Percentiles rank a stretch among this genome's conserved stretches.
Evolutionary conservation across 306 rosid species (phyloP).

Genomic region (Quercus dentata): DNA sequence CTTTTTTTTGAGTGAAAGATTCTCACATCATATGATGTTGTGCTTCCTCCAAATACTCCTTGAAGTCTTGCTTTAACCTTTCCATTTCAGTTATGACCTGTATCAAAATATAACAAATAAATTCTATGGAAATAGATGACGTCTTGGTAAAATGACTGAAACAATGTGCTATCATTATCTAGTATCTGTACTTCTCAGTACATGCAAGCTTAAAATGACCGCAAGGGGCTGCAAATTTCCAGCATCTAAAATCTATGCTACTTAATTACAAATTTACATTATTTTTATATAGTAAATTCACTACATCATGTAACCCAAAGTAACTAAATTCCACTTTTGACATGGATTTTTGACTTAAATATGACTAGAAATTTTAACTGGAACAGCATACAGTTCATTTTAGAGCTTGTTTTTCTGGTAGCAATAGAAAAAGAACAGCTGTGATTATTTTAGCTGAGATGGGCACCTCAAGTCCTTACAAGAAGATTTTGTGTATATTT

Average conservation of each 20-base stretch:
- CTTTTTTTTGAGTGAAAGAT: conserved; percentile 9
- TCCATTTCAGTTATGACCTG: conserved; percentile 91
- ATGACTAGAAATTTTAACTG: neutral
- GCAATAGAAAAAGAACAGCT: neutral
- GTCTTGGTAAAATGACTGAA: neutral
- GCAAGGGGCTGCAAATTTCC: neutral
- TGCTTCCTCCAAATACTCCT: conserved; percentile 52
- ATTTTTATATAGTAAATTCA: neutral
- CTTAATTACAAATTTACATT: neutral
- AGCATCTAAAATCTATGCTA: neutral
- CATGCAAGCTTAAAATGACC: neutral
- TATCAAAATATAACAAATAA: conserved; percentile 23
- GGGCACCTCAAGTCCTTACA: neutral
- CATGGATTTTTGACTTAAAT: neutral
- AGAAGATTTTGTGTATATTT: neutral
- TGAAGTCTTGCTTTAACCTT: conserved; percentile 67
- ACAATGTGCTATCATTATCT: neutral
- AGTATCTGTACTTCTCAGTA: neutral
- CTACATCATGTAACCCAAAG: conserved; percentile 14
- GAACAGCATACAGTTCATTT: neutral
- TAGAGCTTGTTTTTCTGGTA: neutral
- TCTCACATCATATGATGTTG: conserved; percentile 64
- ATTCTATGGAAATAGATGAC: neutral
- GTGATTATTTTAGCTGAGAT: neutral
- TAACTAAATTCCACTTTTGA: conserved; percentile 3